Evolutionary conservation across 768 basidiomycete species (phyloP).

Genomic region (Hygrocybe punicea): DNA sequence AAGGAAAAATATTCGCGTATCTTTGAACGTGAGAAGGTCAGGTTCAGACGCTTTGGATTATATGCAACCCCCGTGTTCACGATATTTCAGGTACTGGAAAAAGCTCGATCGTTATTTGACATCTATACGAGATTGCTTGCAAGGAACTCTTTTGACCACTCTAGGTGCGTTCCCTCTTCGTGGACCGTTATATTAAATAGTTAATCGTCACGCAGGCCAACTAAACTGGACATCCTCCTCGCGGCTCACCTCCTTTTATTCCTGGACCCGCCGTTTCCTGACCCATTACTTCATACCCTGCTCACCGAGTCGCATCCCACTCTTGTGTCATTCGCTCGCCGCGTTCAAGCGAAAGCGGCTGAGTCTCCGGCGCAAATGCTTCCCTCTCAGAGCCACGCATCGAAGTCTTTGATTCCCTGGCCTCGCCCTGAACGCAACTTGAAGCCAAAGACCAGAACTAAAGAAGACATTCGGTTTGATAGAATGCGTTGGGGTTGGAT

Average conservation of each 20-base stretch:
- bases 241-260: conserved; percentile 69
- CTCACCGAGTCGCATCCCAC: conserved; percentile 54
- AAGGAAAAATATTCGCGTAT: conserved; percentile 46
- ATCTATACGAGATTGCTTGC: conserved; percentile 57
- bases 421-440: conserved; percentile 10
- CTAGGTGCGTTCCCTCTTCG: conserved; percentile 38
- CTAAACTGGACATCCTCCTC: conserved; percentile 60
- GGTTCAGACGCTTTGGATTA: conserved; percentile 1
- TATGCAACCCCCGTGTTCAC: background rate
- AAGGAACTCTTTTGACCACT: conserved; percentile 49
- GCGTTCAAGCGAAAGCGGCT: conserved; percentile 37
- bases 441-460: conserved; percentile 22
- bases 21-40: conserved; percentile 65
- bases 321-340: conserved; percentile 56
- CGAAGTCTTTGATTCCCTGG: conserved; percentile 42
- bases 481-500: conserved; percentile 55
- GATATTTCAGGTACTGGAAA: conserved; percentile 50
- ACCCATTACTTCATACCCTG: conserved; percentile 54
- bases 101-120: conserved; percentile 53
- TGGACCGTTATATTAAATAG: background rate
- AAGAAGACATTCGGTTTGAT: conserved; percentile 47
- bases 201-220: conserved; percentile 42
- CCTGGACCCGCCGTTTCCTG: conserved; percentile 55
- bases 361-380: conserved; percentile 15
- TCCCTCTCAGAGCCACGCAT: conserved; percentile 22